Evolutionary conservation across 1,139 yeast species (phyloP), one percentile per base, ranked within the genome.

Genomic region (Blastobotrys raffinosifermentans): DNA sequence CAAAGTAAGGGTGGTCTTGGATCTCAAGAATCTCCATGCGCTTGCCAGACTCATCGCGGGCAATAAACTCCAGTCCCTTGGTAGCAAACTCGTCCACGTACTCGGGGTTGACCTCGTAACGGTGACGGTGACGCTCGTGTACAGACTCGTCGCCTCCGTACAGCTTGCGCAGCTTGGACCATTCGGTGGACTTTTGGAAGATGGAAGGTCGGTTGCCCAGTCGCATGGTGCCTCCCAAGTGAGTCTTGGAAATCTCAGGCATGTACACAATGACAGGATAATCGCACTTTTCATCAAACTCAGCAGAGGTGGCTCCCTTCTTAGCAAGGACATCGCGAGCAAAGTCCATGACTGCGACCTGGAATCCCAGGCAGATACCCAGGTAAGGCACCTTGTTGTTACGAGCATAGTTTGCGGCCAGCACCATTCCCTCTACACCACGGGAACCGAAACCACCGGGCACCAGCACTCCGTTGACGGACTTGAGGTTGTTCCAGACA

Each of bases 151-250:
- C 72, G 43, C 76, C 77, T 40, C 94, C 94, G 61, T 93, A 91
- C 42, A 93, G 72, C 64, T 77, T 74, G 62, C 86, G 79, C 55
- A 91, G 75, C 47, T 70, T 73, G 38, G 91, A 76, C 77, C 79
- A 72, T 51, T 82, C 80, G 31, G 85, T 65, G 48, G 70, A 78
- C 10, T 68, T 67, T 55, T 78, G 81, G 72, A 93, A 93, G 51
- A 73, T 75, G 33, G 97, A 86, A 50, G 89, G 77, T 64, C 96
- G 86, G 48, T 86, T 72, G 55, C 99, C 99, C 53, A 93, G 75
- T 70, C 99, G 80, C 99, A 93, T 93, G 40, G 97, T 91, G 53
- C 99, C 99, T 48, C 99, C 99, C 69, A 93, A 75, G 60, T 86
- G 87, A 49, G 84, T 79, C 69, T 87, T 93, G 65, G 87, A 94